These are phyloP conservation scores for Cadophora sp. DNA, from an alignment of 2,329 filamentous ascomycete genomes.

Conservation along the genomic window DNA sequence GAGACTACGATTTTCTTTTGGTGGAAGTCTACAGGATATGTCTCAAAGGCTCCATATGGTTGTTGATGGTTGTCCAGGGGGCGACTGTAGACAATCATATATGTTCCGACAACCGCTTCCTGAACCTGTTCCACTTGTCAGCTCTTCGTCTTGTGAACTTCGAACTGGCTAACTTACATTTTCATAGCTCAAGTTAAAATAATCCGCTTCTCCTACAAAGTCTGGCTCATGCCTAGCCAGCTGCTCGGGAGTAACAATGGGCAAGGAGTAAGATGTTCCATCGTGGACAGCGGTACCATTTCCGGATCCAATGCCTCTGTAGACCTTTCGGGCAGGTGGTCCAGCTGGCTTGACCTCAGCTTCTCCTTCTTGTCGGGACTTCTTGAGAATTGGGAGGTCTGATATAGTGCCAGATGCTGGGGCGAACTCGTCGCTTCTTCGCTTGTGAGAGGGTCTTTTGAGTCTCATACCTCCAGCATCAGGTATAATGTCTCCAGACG, in stretches of 20 bases:
- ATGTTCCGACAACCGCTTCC: not conserved
- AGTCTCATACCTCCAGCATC: slow-evolving; percentile 1
- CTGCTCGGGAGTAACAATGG: not conserved
- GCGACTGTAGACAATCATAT: slow-evolving; percentile 19
- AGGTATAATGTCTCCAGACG: not conserved
- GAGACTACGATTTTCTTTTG: not conserved
- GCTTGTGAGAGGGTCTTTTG: not conserved
- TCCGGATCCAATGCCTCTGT: not conserved
- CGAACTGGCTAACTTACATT: not conserved
- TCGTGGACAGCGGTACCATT: not conserved
- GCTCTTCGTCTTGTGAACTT: not conserved
- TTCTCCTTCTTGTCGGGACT: not conserved
- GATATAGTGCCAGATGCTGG: not conserved
- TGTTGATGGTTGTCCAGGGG: not conserved
- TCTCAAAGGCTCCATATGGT: not conserved
- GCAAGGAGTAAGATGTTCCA: not conserved
- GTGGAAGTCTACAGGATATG: not conserved
- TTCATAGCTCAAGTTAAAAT: not conserved
- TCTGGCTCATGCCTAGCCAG: slow-evolving; percentile 7
- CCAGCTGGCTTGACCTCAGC: not conserved
- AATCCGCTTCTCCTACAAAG: slow-evolving; percentile 14
- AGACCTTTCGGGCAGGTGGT: not conserved
- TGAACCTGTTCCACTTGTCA: slow-evolving; percentile 3
- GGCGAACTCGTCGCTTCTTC: too few relatives aligned
- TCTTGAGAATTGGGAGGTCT: not conserved